Conservation (phyloP, 2,329 filamentous ascomycete species). For the Lachnellula suecica region DNA sequence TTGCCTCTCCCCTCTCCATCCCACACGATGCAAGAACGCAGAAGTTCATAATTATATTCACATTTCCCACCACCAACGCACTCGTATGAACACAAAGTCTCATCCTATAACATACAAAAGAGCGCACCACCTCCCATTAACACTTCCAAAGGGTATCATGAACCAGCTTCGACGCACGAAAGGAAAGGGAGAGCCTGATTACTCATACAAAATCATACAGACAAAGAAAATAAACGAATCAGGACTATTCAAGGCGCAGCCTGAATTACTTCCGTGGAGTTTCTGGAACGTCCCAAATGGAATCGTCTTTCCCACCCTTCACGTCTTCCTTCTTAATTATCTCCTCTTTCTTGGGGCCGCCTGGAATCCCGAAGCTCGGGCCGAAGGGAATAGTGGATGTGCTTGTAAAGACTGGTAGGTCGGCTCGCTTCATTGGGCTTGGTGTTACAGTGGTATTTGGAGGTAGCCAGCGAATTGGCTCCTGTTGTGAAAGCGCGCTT, state of each 20-base stretch:
- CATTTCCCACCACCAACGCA: too few relatives aligned
- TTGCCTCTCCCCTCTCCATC: too few relatives aligned
- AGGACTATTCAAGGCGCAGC: neutral
- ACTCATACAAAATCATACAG: constrained; percentile 2
- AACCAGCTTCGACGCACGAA: neutral
- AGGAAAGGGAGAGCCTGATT: neutral
- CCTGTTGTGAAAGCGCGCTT: constrained; percentile 36
- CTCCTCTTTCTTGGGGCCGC: neutral
- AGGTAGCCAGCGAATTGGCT: constrained; percentile 51
- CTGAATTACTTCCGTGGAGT: constrained; percentile 27
- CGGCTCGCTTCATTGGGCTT: constrained; percentile 23
- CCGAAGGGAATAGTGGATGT: constrained; percentile 32
- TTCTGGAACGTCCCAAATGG: constrained; percentile 36
- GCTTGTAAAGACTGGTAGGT: constrained; percentile 32
- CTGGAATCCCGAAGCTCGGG: constrained; percentile 1
- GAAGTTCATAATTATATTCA: too few relatives aligned
- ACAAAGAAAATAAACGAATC: neutral
- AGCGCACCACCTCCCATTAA: neutral
- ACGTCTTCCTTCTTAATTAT: constrained; percentile 9
- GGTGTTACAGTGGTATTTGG: constrained; percentile 39
- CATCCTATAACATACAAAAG: too few relatives aligned
- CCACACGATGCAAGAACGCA: too few relatives aligned
- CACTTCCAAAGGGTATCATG: constrained; percentile 11
- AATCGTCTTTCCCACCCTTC: constrained; percentile 13
- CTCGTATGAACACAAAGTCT: too few relatives aligned